Conservation (phyloP, 306 rosid genomes). For the Rosa lucieae region DNA sequence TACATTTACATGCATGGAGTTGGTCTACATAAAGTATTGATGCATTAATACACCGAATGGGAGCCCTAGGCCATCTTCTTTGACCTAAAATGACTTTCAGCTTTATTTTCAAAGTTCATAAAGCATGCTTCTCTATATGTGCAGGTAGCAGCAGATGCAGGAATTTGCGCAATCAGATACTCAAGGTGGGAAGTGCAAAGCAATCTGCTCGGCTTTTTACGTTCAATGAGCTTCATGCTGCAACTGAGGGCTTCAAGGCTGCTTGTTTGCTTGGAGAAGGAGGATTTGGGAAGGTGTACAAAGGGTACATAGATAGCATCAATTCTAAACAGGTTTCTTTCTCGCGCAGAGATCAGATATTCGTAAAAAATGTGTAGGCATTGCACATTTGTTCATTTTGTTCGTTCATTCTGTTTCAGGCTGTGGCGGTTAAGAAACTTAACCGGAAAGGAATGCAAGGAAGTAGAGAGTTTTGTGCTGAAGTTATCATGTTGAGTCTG, state of each 20-base stretch:
- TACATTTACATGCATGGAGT: neutral
- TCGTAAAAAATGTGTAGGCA: neutral
- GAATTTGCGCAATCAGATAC: slow-evolving; percentile 40
- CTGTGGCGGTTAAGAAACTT: slow-evolving; percentile 64
- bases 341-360: neutral
- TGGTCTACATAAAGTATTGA: neutral
- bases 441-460: slow-evolving; percentile 64
- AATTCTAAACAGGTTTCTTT: slow-evolving; percentile 30
- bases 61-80: too few relatives aligned
- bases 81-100: neutral
- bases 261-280: slow-evolving; percentile 52
- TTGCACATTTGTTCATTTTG: neutral
- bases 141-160: slow-evolving; percentile 64
- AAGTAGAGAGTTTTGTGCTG: slow-evolving; percentile 65
- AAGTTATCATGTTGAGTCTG: slow-evolving; percentile 66
- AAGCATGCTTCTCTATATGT: slow-evolving; percentile 3
- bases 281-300: slow-evolving; percentile 66
- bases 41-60: neutral
- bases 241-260: slow-evolving; percentile 49
- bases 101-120: neutral
- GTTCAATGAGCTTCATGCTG: slow-evolving; percentile 33
- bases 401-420: slow-evolving; percentile 35
- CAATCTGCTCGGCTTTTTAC: slow-evolving; percentile 37
- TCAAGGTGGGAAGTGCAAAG: slow-evolving; percentile 42
- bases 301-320: slow-evolving; percentile 46